Conservation (phyloP, 331 rosid genomes). For the Spiraea crenata region DNA sequence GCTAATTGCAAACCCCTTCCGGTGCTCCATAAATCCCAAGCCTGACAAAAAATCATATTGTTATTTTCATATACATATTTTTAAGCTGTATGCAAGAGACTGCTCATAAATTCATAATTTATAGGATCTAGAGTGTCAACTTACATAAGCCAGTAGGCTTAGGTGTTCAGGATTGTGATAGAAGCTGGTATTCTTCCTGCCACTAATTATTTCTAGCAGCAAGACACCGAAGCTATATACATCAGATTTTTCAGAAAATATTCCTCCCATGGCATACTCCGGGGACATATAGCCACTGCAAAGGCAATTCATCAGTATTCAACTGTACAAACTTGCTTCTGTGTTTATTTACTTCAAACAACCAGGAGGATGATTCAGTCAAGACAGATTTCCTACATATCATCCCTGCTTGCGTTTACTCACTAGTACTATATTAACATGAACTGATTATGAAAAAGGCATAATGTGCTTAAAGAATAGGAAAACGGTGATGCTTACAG, state of each 20-base stretch:
- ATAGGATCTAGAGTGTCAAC: background rate
- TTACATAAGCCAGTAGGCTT: constrained; percentile 33
- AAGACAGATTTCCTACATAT: background rate
- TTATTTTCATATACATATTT: no score
- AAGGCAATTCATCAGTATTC: background rate
- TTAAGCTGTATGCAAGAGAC: no score
- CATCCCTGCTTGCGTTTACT: background rate
- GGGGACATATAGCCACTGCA: constrained; percentile 40
- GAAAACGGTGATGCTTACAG: constrained; percentile 21
- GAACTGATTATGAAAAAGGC: no score
- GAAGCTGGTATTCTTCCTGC: constrained; percentile 31
- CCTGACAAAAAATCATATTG: no score
- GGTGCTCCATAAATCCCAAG: no score
- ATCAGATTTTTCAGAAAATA: constrained; percentile 40
- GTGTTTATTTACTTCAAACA: background rate
- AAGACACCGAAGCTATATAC: constrained; percentile 39
- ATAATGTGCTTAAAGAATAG: background rate
- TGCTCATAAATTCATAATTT: no score
- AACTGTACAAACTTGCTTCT: background rate
- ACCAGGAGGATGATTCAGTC: background rate
- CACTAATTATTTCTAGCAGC: constrained; percentile 32
- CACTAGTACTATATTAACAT: no score
- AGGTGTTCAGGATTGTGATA: constrained; percentile 10
- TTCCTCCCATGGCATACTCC: constrained; percentile 39
- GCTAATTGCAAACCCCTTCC: no score